Base-by-base conservation (phyloP, 2,329 filamentous ascomycete species). In the Apiospora koreana region DNA sequence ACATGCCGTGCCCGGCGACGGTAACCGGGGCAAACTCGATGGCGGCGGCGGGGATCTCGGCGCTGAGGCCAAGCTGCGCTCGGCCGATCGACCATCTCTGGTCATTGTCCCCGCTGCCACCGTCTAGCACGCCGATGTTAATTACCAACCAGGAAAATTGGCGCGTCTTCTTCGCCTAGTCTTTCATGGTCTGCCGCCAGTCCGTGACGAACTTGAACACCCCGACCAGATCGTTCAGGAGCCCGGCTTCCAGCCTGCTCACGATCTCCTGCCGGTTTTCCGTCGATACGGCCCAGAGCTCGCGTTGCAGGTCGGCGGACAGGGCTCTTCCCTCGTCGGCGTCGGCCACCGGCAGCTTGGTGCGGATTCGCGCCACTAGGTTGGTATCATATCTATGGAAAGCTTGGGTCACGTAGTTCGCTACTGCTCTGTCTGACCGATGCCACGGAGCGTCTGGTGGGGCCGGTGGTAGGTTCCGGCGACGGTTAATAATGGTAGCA, bases 181-280 rank as follows among this genome's bases (percentile, higher is more conserved):
- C 67, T 1, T 70, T 73, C 76, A 77, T 75, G 70, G 76, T 76
- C 71, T 75, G 45, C 70, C 76, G 74, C 80, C 80, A 82, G 75
- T 82, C 79, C 23, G 73, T 73, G 38, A 81, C 79, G 43, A 76
- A 77, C 73, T 78, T 78, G 72, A 79, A 76, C n/a, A 79, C 41
- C 9, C 80, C 79, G 18, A 79, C 71, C 35, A 77, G 6, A 72
- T 81, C 79, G 72, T 82, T 80, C 54, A 72, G 76, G 50, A 78
- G 72, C 21, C 77, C 77, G 0, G 67, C 38, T 18, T 76, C 72
- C 25, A 80, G 69, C 58, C 76, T 78, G 21, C 54, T 67, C 35
- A 72, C 70, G 45, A 81, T 76, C 67, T 79, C 77, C 28, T 43
- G 72, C 50, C 79, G 76, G 23, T 75, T 77, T 4, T 69, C 72